phyloP scores from a whole-genome alignment of 352 stramenopile genomes.

The Thalassiosira mediterranea region DNA sequence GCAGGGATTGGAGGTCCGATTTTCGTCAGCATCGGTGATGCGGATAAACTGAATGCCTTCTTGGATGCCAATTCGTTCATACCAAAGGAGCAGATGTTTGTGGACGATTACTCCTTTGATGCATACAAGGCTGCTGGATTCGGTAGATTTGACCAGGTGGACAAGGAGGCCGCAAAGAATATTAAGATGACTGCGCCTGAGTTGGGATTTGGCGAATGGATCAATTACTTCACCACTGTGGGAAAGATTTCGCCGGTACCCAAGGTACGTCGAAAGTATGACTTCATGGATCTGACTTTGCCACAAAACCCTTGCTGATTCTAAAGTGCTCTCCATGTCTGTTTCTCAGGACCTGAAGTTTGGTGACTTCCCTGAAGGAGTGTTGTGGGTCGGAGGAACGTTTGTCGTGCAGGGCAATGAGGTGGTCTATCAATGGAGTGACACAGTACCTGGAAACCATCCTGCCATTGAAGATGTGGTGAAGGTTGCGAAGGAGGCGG shows the following conservation, averaged over 20 bases:
- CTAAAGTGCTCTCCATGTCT: not conserved
- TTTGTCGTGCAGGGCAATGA: slow-evolving; percentile 80
- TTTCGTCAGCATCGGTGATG: slow-evolving; percentile 82
- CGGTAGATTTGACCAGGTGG: slow-evolving; percentile 61
- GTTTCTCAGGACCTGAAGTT: slow-evolving; percentile 76
- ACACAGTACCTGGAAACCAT: slow-evolving; percentile 81
- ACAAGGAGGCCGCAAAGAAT: slow-evolving; percentile 59
- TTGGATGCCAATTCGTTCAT: slow-evolving; percentile 81
- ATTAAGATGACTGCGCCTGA: slow-evolving; percentile 71
- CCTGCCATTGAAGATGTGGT: slow-evolving; percentile 75
- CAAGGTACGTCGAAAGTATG: no score
- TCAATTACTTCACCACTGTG: slow-evolving; percentile 75
- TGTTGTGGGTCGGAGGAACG: slow-evolving; percentile 79
- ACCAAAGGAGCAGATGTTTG: slow-evolving; percentile 63
- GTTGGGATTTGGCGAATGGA: slow-evolving; percentile 54
- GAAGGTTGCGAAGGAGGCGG: slow-evolving; percentile 52
- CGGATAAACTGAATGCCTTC: slow-evolving; percentile 75
- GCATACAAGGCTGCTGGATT: slow-evolving; percentile 78
- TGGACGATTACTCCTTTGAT: slow-evolving; percentile 76
- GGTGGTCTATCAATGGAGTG: slow-evolving; percentile 78
- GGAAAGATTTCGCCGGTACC: slow-evolving; percentile 73
- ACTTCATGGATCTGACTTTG: no score
- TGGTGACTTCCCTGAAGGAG: slow-evolving; percentile 78
- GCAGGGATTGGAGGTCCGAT: slow-evolving; percentile 54
- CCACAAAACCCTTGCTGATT: not conserved